Base-by-base conservation (phyloP, 495 filamentous ascomycete species). In the Aspergillus nanangensis region DNA sequence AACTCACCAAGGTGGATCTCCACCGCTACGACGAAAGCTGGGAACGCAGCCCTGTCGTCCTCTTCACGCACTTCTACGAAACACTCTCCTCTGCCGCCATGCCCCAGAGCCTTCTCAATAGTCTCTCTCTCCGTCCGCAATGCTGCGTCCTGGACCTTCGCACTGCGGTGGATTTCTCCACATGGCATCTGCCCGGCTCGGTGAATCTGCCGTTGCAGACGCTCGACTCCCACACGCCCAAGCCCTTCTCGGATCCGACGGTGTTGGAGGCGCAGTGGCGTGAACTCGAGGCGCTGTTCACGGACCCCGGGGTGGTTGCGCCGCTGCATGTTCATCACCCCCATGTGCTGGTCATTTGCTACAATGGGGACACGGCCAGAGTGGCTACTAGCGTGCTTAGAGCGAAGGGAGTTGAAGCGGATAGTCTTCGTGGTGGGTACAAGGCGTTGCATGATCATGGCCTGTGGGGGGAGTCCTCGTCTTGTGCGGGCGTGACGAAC, bases 11-110 rank as follows among this genome's bases (percentile, higher is more conserved):
- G 19, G 74, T 78, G 24, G 78, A 79, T 43, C 67, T 72, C 9
- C 63, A 79, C 56, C 70, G 70, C 9, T 79, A 81, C 39, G 75
- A 79, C 32, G 72, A 75, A 44, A 64, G 65, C 45, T 79, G 75
- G 76, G 74, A 72, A 55, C 59, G 69, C 10, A 63, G 67, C 33
- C 57, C 64, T 2, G 44, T 67, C 2, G 63, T 70, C 3, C 61
- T 76, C 5, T 61, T 66, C 25, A 57, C 60, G 2, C 60, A 68
- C 34, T 59, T 69, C 15, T 65, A 70, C 42, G 50, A 60, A 7
- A 48, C 52, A 5, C 55, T 59, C 23, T n/a, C n/a, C n/a, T 61
- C 53, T 27, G 33, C 52, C 5, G 25, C 11, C 14, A 54, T 62
- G 9, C 47, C 58, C 2, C 50, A 61, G 29, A 49, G 48, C 4